Base-by-base conservation (phyloP, 805 yeast genomes). In the Saccharomyces paradoxus region DNA sequence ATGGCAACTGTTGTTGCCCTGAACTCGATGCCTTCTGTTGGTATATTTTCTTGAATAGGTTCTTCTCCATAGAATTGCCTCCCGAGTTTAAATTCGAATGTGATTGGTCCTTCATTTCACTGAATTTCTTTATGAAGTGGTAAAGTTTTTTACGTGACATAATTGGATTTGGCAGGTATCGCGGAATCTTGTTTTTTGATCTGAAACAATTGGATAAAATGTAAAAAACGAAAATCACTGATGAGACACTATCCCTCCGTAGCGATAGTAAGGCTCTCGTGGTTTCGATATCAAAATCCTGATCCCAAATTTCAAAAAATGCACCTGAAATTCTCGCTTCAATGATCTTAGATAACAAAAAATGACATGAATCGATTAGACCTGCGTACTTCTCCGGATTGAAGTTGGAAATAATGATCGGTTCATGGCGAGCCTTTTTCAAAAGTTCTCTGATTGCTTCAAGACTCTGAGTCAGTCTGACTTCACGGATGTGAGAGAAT, bases 301-400 rank as follows among this genome's bases (percentile, higher is more conserved):
- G 67, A 29, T 74, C 76, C 76, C 75, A 77, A 28, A 76, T 72
- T 55, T 73, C 75, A 62, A 78, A 78, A 56, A 72, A 75, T 1
- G 74, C 62, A 21, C 79, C 77, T n/a, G 78, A 73, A 53, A 77
- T 74, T 60, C 82, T 68, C 1, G 82, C 79, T 55, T 77, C 79
- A n/a, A 76, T 70, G 41, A 74, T 68, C 54, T 72, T 74, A 48
- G 76, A 79, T 37, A 77, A 58, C 1, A 78, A 61, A 12, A 57
- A 56, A 52, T 74, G 75, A 56, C 80, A 76, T 0, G 73, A 64
- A 3, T 67, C 59, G 10, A 79, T 50, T 26, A 79, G 52, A 4
- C 63, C 62, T 21, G 60, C 58, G 56, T 78, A 76, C 4, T 69
- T 60, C 1, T 54, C 53, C 1, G 66, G 60, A 41, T 75, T 69